phyloP scores from a whole-genome alignment of 305 asterid genomes.

The Caryopteris hybrid region DNA sequence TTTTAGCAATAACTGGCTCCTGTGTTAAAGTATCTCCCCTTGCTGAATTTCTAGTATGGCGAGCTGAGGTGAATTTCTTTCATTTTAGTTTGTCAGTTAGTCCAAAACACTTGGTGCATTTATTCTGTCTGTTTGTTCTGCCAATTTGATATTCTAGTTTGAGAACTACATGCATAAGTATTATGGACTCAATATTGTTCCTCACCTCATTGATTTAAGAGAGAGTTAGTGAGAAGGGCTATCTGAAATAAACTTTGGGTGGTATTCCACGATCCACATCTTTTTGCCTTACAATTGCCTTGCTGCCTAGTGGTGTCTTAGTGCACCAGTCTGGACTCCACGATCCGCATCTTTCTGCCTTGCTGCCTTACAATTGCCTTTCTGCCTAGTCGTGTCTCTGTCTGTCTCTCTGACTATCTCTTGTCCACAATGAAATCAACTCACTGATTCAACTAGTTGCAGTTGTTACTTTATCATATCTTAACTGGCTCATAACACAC shows the following conservation, averaged over 20 bases:
- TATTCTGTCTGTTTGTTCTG: background rate
- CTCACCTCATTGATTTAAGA: background rate
- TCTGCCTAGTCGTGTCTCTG: background rate
- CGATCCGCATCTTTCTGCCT: background rate
- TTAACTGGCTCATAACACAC: background rate
- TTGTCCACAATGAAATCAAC: background rate
- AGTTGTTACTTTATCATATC: background rate
- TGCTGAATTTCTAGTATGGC: conserved; percentile 87
- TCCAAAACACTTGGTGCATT: background rate
- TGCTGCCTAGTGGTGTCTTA: background rate
- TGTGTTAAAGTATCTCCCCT: conserved; percentile 62
- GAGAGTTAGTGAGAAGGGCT: background rate
- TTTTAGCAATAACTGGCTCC: conserved; percentile 51
- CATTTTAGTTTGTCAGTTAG: conserved; percentile 9
- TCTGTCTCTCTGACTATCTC: background rate
- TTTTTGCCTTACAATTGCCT: background rate
- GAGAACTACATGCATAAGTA: background rate
- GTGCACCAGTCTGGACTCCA: background rate
- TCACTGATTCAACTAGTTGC: background rate
- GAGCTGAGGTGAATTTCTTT: conserved; percentile 69
- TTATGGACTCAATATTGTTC: background rate
- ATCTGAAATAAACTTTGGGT: background rate
- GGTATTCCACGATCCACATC: background rate
- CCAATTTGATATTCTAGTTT: background rate
- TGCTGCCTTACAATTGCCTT: background rate